phyloP scores from a whole-genome alignment of 192 early-diverging fungal genomes.

The Podila clonocystis region DNA sequence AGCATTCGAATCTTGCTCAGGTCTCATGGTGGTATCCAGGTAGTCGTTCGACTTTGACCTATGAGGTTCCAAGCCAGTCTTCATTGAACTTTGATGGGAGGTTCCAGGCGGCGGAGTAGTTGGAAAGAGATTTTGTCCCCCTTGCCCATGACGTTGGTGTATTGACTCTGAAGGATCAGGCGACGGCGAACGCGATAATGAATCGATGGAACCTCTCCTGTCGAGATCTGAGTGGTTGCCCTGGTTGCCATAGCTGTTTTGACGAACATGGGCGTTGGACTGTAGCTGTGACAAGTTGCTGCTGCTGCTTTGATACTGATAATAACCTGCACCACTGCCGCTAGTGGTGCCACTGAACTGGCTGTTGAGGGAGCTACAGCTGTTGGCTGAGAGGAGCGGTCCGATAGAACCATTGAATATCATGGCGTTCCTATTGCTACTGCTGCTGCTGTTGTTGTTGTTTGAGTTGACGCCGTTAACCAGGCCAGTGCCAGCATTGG shows the following conservation, averaged over 20 bases:
- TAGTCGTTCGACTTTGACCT: conserved; percentile 38
- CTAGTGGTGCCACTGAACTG: not conserved
- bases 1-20: conserved; percentile 13
- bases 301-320: conserved; percentile 11
- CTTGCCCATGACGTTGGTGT: conserved; percentile 8
- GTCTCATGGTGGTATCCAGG: conserved; percentile 12
- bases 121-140: conserved; percentile 2
- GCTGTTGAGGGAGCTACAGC: conserved; percentile 4
- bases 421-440: not conserved
- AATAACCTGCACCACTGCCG: conserved; percentile 2
- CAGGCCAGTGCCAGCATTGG: not conserved
- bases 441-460: not conserved
- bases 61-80: conserved; percentile 19
- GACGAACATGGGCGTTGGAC: not conserved
- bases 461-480: not conserved
- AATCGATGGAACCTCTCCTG: conserved; percentile 28
- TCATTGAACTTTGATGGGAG: conserved; percentile 30
- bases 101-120: conserved; percentile 6
- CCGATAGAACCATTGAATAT: conserved; percentile 22
- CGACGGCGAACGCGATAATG: conserved; percentile 31
- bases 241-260: conserved; percentile 12
- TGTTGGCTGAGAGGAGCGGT: conserved; percentile 16
- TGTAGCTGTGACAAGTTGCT: conserved; percentile 1
- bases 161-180: conserved; percentile 13
- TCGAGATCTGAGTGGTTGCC: conserved; percentile 3